Conservation (phyloP, 2,329 filamentous ascomycete genomes). For the Fusarium floridanum region DNA sequence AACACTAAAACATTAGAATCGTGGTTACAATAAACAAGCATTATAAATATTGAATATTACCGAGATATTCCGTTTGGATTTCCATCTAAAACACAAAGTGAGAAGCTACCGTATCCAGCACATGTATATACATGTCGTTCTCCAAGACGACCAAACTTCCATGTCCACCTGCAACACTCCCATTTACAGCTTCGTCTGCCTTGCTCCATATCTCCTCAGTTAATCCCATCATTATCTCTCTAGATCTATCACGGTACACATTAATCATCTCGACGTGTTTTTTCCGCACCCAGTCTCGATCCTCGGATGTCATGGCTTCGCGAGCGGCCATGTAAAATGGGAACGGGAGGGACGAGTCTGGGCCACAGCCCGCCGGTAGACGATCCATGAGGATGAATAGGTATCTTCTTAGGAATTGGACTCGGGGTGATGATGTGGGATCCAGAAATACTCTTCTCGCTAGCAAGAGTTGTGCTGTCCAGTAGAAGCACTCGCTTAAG, state of each 20-base stretch:
- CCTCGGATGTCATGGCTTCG: background rate
- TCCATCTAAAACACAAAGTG: background rate
- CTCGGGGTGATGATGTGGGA: background rate
- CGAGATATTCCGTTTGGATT: background rate
- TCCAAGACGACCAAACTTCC: background rate
- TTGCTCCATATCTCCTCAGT: conserved; percentile 22
- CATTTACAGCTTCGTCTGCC: background rate
- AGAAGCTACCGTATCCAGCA: background rate
- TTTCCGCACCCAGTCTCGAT: background rate
- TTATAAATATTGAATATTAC: background rate
- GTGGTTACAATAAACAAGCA: background rate
- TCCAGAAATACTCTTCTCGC: background rate
- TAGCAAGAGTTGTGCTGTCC: background rate
- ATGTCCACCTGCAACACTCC: background rate
- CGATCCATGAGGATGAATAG: background rate
- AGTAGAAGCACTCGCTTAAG: conserved; percentile 2
- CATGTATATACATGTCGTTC: conserved; percentile 5
- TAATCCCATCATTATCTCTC: conserved; percentile 17
- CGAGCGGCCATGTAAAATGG: background rate
- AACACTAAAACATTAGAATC: background rate
- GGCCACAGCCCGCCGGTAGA: background rate
- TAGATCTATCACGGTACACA: conserved; percentile 6
- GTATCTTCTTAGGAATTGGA: background rate
- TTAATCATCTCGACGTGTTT: conserved; percentile 17
- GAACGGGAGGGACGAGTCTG: background rate